A percentile compares a stretch with the other conserved stretches of the same genome.
Evolutionary conservation across 2,329 filamentous ascomycete genomes (phyloP).

Genomic region (Talaromyces sp.): DNA sequence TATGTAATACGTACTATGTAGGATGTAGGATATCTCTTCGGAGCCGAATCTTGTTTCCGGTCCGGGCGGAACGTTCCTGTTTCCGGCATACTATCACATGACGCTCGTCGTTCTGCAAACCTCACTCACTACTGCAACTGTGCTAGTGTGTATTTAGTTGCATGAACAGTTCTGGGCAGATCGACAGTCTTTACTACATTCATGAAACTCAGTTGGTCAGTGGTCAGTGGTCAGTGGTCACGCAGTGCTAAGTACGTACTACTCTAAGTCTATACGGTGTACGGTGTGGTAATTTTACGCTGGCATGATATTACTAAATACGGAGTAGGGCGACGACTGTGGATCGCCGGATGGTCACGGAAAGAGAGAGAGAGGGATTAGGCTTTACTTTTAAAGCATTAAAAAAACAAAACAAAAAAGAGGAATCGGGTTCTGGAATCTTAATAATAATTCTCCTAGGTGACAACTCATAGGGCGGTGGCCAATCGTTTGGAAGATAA

Average conservation of each 20-base stretch:
- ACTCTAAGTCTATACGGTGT: no score
- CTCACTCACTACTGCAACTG: not conserved
- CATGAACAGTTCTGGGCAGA: not conserved
- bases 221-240: not conserved
- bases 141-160: not conserved
- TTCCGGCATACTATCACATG: not conserved
- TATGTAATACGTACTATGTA: no score
- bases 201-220: no score
- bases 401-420: not conserved
- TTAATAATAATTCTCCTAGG: not conserved
- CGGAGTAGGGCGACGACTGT: not conserved
- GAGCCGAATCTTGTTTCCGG: not conserved
- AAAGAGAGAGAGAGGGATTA: not conserved
- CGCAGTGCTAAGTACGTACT: no score
- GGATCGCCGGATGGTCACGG: not conserved
- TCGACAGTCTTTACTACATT: no score
- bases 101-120: not conserved
- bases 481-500: not conserved
- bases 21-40: no score
- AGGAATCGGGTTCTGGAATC: not conserved
- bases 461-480: not conserved
- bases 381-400: not conserved
- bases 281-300: no score
- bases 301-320: no score
- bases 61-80: not conserved